Conservation (phyloP, 169 alveolate species). For the Eimeria falciformis region DNA sequence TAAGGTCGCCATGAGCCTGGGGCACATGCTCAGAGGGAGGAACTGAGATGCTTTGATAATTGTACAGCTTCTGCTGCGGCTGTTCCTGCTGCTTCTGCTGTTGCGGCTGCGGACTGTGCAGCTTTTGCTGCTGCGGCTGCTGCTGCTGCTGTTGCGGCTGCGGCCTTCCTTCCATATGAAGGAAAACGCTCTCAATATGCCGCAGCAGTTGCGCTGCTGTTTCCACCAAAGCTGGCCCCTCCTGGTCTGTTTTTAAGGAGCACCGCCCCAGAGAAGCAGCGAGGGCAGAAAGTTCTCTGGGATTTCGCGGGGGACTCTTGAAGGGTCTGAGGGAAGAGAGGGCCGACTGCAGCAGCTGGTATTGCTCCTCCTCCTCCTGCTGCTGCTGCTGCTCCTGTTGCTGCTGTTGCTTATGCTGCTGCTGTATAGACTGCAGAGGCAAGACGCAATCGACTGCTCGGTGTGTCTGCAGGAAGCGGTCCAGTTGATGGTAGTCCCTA, state of each 20-base stretch:
- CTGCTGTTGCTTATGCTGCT: conserved; percentile 3
- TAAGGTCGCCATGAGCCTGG: conserved; percentile 24
- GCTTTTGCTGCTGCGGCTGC: conserved; percentile 2
- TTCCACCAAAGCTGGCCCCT: not conserved
- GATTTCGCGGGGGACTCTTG: not conserved
- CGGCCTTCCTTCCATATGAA: conserved; percentile 43
- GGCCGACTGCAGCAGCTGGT: conserved; percentile 53
- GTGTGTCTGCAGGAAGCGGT: conserved; percentile 8
- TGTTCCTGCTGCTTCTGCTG: not conserved
- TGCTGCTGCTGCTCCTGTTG: not conserved
- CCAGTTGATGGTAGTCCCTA: not conserved
- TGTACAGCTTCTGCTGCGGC: not conserved
- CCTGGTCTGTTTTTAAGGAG: conserved; percentile 7
- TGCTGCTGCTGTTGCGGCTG: conserved; percentile 23
- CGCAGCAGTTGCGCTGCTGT: conserved; percentile 49
- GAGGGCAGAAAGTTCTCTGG: not conserved
- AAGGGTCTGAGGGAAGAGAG: conserved; percentile 49
- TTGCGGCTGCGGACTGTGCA: not conserved
- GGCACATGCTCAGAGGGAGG: not conserved
- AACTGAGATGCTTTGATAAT: not conserved
- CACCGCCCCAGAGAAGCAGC: conserved; percentile 39
- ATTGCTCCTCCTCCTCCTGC: conserved; percentile 9
- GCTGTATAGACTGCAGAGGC: conserved; percentile 52
- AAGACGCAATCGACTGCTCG: conserved; percentile 35
- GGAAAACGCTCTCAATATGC: not conserved